Evolutionary conservation across 352 stramenopile species (phyloP).

Genomic region (Hyaloperonospora brassicae): DNA sequence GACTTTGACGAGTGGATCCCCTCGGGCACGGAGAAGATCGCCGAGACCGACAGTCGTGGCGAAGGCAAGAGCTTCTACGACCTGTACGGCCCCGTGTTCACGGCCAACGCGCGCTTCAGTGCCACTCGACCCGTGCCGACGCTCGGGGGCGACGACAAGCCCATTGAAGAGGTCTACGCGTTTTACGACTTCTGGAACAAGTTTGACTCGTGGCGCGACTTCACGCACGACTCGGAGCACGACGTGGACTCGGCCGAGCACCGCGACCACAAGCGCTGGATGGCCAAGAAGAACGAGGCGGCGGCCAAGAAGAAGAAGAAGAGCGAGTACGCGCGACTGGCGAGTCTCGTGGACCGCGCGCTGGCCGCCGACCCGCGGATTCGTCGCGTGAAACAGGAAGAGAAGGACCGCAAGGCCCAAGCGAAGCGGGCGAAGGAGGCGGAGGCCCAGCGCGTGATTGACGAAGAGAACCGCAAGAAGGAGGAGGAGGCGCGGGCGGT

Average conservation of each 20-base stretch:
- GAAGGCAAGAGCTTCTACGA: slow-evolving; percentile 82
- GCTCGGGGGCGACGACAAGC: slow-evolving; percentile 49
- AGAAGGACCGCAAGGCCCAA: slow-evolving; percentile 77
- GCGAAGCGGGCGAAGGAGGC: slow-evolving; percentile 73
- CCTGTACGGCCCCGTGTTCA: slow-evolving; percentile 74
- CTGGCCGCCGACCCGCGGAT: slow-evolving; percentile 69
- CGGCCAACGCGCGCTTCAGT: slow-evolving; percentile 72
- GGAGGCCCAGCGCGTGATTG: slow-evolving; percentile 51
- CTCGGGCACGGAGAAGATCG: slow-evolving; percentile 65
- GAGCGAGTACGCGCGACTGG: slow-evolving; percentile 76
- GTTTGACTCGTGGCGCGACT: slow-evolving; percentile 82
- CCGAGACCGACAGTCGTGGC: slow-evolving; percentile 51
- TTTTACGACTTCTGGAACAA: slow-evolving; percentile 90
- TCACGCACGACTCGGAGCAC: slow-evolving; percentile 78
- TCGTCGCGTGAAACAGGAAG: slow-evolving; percentile 71
- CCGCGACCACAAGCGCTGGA: slow-evolving; percentile 82
- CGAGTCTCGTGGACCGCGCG: slow-evolving; percentile 71
- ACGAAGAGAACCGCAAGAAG: slow-evolving; percentile 56
- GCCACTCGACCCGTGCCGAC: slow-evolving; percentile 67
- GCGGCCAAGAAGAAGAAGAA: slow-evolving; percentile 87
- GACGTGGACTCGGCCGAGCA: slow-evolving; percentile 78
- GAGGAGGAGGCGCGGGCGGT: slow-evolving; percentile 45
- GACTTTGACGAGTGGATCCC: slow-evolving; percentile 84
- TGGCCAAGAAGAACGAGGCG: slow-evolving; percentile 84
- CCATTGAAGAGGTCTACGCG: slow-evolving; percentile 61